Percentiles rank a stretch among this genome's conserved stretches.
phyloP scores from a whole-genome alignment of 2,329 filamentous ascomycete genomes.

The Teratosphaeria destructans region DNA sequence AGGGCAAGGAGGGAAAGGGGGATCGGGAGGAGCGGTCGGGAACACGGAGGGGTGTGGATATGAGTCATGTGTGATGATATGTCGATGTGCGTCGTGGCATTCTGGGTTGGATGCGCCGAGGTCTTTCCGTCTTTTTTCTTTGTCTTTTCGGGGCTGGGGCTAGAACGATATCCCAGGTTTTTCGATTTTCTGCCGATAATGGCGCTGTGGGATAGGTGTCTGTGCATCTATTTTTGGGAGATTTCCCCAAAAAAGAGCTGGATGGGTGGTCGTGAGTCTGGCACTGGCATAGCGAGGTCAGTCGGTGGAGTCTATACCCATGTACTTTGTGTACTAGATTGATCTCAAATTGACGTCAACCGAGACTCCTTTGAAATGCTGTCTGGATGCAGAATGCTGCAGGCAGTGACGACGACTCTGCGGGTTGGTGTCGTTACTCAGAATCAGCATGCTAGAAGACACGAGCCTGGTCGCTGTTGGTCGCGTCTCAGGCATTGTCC shows the following conservation, averaged over 20 bases:
- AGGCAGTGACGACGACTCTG: neutral
- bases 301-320: neutral
- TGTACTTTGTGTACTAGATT: neutral
- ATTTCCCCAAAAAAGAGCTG: neutral
- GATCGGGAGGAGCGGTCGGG: neutral
- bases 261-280: neutral
- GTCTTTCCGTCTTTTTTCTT: neutral
- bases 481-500: neutral
- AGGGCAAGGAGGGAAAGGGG: slow-evolving; percentile 1
- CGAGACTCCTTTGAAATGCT: neutral
- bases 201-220: neutral
- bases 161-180: neutral
- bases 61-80: slow-evolving; percentile 5
- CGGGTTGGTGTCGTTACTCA: neutral
- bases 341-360: neutral
- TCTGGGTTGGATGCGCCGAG: neutral
- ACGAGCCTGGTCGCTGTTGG: neutral
- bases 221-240: neutral
- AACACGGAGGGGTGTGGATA: slow-evolving; percentile 1
- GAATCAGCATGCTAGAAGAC: neutral
- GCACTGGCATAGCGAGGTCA: neutral
- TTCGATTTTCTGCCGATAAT: neutral
- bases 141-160: neutral
- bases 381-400: neutral
- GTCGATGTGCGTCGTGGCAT: neutral